Base-by-base conservation (phyloP, 2,329 filamentous ascomycete species). In the Monilinia polystroma region DNA sequence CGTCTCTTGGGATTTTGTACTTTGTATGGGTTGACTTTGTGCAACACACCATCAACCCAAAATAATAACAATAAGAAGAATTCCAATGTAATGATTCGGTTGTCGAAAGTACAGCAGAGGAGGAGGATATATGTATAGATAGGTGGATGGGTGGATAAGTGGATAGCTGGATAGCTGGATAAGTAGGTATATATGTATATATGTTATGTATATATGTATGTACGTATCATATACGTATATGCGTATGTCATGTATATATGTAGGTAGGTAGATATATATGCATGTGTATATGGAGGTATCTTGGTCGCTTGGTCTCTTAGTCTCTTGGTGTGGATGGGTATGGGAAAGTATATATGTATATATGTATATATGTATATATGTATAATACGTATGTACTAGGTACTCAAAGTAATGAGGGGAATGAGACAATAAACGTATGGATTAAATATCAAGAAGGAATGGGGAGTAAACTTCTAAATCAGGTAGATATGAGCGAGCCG, bases 11-110 rank as follows among this genome's bases (percentile, higher is more conserved):
- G 14, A 35, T 16, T 49, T 35, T 2, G 57, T 60, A 7, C 57
- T 60, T 60, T 35, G 38, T 59, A 29, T 59, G 57, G 3, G 35
- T 51, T 49, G 57, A 38, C 11, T 60, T 23, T 8, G 43, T 60
- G 45, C 29, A 7, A 60, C 57, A 35, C 57, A 49, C 43, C 56
- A 58, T 23, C 20, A 49, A 6, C 4, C 6, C 4, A 49, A 14
- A 20, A 20, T 7, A 14, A 41, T 5, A 35, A 35, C 32, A 35
- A 26, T 16, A 10, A n/a, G 11, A 4, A 16, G 20, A n/a, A 3
- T 12, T 18, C 8, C 16, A 43, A 38, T 20, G 4, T 14, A 14
- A 4, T 43, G 23, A 2, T 14, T 38, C 1, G 20, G 1, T 18
- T 20, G 20, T 1, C 43, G 26, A 26, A 12, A 62, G 26, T 29